phyloP scores from a whole-genome alignment of 257 asterid genomes.

The Vinca minor region DNA sequence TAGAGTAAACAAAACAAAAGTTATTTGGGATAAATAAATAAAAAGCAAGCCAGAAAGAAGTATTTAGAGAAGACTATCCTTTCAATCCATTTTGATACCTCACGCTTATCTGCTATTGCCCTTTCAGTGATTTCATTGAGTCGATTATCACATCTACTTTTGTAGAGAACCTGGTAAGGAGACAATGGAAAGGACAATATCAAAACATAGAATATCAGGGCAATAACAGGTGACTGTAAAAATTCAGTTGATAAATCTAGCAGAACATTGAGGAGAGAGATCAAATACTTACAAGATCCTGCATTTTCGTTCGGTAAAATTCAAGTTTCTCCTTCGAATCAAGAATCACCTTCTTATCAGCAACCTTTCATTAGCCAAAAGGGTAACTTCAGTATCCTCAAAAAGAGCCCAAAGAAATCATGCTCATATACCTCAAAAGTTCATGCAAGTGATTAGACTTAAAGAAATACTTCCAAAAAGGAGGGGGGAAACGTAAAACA shows the following conservation, averaged over 20 bases:
- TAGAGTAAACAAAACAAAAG: conserved; percentile 8
- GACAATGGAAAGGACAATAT: conserved; percentile 16
- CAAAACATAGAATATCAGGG: conserved; percentile 6
- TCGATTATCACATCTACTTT: conserved; percentile 95
- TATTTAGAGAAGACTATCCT: background rate
- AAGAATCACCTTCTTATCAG: conserved; percentile 54
- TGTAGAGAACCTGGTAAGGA: conserved; percentile 66
- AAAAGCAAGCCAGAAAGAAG: conserved; percentile 1
- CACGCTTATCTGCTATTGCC: conserved; percentile 84
- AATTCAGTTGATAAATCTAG: conserved; percentile 1
- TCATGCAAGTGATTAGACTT: conserved; percentile 12
- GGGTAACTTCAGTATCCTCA: conserved; percentile 17
- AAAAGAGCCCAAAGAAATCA: conserved; percentile 5
- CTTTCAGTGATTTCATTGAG: conserved; percentile 97
- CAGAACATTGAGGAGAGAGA: conserved; percentile 1
- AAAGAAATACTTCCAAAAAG: background rate
- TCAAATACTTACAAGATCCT: conserved; percentile 78
- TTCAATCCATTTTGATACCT: conserved; percentile 39
- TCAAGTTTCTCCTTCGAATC: conserved; percentile 96
- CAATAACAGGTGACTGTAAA: background rate
- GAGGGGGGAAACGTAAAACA: background rate
- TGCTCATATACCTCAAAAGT: conserved; percentile 10
- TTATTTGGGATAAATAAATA: background rate
- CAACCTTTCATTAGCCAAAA: conserved; percentile 47
- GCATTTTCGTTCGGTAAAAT: conserved; percentile 88